A percentile compares a stretch with the other conserved stretches of the same genome.
Conservation (phyloP, 164 flowering plant genomes). For the Macadamia integrifolia region DNA sequence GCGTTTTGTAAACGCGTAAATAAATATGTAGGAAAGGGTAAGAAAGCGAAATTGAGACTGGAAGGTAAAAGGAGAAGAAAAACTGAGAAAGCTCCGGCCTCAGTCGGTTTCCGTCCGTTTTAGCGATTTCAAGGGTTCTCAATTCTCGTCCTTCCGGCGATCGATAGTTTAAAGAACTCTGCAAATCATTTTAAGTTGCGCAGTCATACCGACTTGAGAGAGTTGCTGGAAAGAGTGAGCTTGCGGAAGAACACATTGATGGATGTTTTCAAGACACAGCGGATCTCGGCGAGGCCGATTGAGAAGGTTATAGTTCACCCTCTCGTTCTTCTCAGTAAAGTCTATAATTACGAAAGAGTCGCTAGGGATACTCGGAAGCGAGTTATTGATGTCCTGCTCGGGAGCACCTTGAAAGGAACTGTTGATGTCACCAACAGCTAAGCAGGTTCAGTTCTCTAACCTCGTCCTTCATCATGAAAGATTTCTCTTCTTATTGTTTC, state of each 20-base stretch:
- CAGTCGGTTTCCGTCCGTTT: no score
- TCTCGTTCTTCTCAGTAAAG: conserved; percentile 87
- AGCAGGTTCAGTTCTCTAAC: conserved; percentile 44
- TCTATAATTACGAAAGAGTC: conserved; percentile 87
- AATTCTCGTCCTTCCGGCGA: no score
- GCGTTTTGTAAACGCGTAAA: no score
- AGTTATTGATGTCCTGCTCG: conserved; percentile 86
- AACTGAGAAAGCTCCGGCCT: no score
- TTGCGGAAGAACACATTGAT: conserved; percentile 17
- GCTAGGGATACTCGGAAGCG: conserved; percentile 83
- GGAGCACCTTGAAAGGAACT: conserved; percentile 67
- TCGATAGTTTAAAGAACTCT: no score
- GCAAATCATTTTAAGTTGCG: no score
- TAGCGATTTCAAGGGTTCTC: no score
- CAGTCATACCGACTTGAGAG: no score
- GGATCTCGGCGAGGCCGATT: conserved; percentile 61
- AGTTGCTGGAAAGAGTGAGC: no score
- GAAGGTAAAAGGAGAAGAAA: no score
- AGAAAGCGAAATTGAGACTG: no score
- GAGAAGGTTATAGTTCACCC: conserved; percentile 94
- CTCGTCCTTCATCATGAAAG: neutral
- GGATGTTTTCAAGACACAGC: conserved; percentile 92
- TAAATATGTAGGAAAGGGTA: no score
- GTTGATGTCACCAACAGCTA: conserved; percentile 93
- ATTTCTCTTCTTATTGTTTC: neutral